phyloP scores from a whole-genome alignment of 768 basidiomycete species.

The Trichaptum fuscoviolaceum region DNA sequence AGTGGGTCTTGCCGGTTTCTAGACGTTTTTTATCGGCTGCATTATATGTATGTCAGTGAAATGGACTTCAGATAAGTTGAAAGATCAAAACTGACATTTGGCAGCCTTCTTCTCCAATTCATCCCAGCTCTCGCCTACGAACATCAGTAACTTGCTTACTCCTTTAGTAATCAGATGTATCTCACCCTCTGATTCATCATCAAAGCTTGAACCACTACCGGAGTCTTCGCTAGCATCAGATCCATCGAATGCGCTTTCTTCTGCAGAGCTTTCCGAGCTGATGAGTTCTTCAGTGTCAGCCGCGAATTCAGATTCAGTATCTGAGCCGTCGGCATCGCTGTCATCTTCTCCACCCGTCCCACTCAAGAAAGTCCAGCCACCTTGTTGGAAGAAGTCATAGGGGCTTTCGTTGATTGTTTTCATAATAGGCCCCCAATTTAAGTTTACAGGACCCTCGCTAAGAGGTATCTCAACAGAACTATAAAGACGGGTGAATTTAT shows the following conservation, averaged over 20 bases:
- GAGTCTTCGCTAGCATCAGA: constrained; percentile 50
- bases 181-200: constrained; percentile 52
- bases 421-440: constrained; percentile 99
- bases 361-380: constrained; percentile 93
- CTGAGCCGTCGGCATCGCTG: constrained; percentile 56
- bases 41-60: constrained; percentile 8
- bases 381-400: constrained; percentile 89
- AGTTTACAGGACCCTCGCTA: constrained; percentile 92
- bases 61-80: background rate
- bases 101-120: constrained; percentile 90
- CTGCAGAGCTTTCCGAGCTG: constrained; percentile 40
- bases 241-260: constrained; percentile 52
- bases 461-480: constrained; percentile 97
- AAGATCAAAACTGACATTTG: constrained; percentile 47
- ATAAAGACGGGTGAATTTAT: constrained; percentile 12
- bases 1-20: constrained; percentile 20
- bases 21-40: constrained; percentile 42
- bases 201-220: constrained; percentile 65
- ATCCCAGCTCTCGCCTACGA: constrained; percentile 88
- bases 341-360: constrained; percentile 52
- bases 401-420: constrained; percentile 97
- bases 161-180: constrained; percentile 28
- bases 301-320: constrained; percentile 65
- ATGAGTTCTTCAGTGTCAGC: constrained; percentile 40
- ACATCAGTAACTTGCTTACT: constrained; percentile 7